phyloP scores from a whole-genome alignment of 2,329 filamentous ascomycete genomes.

The Cercospora berteroae region DNA sequence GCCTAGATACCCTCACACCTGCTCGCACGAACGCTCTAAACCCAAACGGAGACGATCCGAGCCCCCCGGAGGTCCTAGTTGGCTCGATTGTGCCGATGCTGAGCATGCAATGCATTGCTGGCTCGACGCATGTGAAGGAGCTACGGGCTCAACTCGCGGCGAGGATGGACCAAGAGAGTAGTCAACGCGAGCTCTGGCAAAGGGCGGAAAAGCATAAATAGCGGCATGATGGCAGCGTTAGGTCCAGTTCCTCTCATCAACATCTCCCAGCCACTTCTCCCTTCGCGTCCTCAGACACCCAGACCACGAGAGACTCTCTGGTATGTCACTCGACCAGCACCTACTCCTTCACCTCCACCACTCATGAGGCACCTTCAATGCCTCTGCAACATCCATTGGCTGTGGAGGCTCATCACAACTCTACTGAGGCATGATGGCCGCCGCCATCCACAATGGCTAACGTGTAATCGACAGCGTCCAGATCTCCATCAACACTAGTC shows the following conservation, averaged over 20 bases:
- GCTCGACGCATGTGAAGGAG: slow-evolving; percentile 17
- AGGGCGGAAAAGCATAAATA: slow-evolving; percentile 36
- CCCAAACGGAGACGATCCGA: slow-evolving; percentile 44
- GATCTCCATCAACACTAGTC: neutral
- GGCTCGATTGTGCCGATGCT: slow-evolving; percentile 34
- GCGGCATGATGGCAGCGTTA: slow-evolving; percentile 19
- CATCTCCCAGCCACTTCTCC: slow-evolving; percentile 24
- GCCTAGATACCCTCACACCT: slow-evolving; percentile 30
- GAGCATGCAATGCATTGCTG: slow-evolving; percentile 18
- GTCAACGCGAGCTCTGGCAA: slow-evolving; percentile 5
- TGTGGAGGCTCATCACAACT: slow-evolving; percentile 8
- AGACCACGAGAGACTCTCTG: slow-evolving; percentile 1
- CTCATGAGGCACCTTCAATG: neutral
- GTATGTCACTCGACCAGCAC: slow-evolving; percentile 19
- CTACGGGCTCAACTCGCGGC: slow-evolving; percentile 20
- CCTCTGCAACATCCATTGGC: slow-evolving; percentile 6
- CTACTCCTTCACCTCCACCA: neutral
- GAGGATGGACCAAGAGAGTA: slow-evolving; percentile 13
- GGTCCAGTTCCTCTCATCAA: slow-evolving; percentile 16
- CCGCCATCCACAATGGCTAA: slow-evolving; percentile 8
- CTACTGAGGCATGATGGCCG: neutral
- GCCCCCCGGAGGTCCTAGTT: slow-evolving; percentile 47
- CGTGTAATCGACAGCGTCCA: slow-evolving; percentile 2
- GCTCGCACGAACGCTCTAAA: slow-evolving; percentile 38
- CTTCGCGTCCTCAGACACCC: slow-evolving; percentile 5